These are phyloP conservation scores for Raffaelea ambrosiae DNA, from an alignment of 2,329 filamentous ascomycete genomes.

Conservation along the genomic window DNA sequence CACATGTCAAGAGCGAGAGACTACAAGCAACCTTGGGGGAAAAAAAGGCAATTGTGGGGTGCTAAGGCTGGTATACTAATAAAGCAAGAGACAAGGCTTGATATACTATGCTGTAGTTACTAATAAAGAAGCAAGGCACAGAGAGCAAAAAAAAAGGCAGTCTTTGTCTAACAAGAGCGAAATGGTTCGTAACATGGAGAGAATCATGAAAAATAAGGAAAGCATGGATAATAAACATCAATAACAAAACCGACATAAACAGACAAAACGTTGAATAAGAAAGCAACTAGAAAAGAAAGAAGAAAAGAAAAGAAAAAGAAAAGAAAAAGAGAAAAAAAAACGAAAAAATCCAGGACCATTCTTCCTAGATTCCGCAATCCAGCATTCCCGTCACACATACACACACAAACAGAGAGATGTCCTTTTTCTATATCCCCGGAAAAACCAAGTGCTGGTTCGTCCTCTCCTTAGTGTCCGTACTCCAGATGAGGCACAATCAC, in stretches of 20 bases:
- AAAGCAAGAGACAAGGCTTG: too few relatives aligned
- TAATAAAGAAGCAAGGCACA: constrained; percentile 5
- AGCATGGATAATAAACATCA: neutral
- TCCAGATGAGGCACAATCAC: constrained; percentile 87
- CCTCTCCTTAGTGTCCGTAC: constrained; percentile 49
- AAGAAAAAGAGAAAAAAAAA: neutral
- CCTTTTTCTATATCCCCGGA: too few relatives aligned
- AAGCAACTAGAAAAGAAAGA: constrained; percentile 1
- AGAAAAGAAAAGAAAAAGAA: neutral
- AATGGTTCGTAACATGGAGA: neutral
- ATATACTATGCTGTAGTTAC: too few relatives aligned
- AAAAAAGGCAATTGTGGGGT: too few relatives aligned
- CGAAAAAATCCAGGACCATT: neutral
- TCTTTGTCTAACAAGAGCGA: neutral
- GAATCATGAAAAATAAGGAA: neutral
- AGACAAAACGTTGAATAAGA: neutral
- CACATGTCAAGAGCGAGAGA: too few relatives aligned
- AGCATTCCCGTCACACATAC: too few relatives aligned
- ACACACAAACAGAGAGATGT: too few relatives aligned
- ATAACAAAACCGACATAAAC: neutral
- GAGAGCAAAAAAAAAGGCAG: neutral
- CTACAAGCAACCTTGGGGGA: too few relatives aligned
- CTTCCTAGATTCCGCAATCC: neutral
- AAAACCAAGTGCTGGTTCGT: too few relatives aligned
- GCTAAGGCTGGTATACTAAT: too few relatives aligned